Conservation (phyloP, 331 rosid species). For the Malus hybrid region DNA sequence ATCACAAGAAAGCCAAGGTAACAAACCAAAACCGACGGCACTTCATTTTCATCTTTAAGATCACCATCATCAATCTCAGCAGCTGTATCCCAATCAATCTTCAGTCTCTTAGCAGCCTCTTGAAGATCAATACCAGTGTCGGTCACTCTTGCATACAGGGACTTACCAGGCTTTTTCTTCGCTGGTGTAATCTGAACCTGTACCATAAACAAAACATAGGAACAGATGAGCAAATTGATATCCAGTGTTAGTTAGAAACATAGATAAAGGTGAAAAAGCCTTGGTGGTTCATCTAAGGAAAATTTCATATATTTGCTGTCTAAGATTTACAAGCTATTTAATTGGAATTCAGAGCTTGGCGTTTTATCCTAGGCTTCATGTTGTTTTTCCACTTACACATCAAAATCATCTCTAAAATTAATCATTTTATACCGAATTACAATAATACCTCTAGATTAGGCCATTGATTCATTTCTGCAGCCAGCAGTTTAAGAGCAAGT, state of each 20-base stretch:
- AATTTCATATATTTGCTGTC: neutral
- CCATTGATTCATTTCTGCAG: slow-evolving; percentile 81
- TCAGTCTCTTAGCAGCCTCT: slow-evolving; percentile 73
- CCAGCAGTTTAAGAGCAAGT: slow-evolving; percentile 58
- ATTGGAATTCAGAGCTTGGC: neutral
- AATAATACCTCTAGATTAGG: slow-evolving; percentile 82
- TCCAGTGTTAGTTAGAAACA: neutral
- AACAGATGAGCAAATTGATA: neutral
- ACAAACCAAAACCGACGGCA: slow-evolving; percentile 77
- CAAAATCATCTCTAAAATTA: neutral
- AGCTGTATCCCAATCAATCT: slow-evolving; percentile 90
- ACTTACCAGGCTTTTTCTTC: slow-evolving; percentile 64
- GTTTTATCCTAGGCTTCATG: neutral
- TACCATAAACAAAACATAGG: neutral
- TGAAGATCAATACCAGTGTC: slow-evolving; percentile 80
- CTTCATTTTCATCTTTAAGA: slow-evolving; percentile 47
- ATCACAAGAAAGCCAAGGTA: slow-evolving; percentile 16
- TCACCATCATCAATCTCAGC: slow-evolving; percentile 69
- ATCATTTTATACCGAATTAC: slow-evolving; percentile 1
- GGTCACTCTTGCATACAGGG: slow-evolving; percentile 78
- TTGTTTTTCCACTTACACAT: neutral
- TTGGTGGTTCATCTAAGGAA: neutral
- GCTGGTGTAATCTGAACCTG: slow-evolving; percentile 42
- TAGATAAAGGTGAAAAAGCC: neutral
- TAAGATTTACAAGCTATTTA: neutral